A percentile compares a stretch with the other conserved stretches of the same genome.
Conservation (phyloP, 2,329 filamentous ascomycete species). For the Thelonectria discophora region DNA sequence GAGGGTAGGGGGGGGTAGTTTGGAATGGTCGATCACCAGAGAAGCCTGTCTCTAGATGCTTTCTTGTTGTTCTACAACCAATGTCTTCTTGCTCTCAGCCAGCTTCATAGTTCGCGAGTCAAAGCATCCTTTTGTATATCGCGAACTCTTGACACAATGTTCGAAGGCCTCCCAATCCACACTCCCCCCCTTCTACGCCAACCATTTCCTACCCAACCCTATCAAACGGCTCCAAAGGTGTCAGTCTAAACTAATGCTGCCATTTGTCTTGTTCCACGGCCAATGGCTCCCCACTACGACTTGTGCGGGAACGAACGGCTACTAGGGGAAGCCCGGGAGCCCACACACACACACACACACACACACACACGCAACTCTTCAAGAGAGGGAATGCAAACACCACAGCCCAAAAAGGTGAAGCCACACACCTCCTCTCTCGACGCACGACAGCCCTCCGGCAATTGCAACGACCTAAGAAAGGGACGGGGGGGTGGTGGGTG, state of each 20-base stretch:
- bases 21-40: slow-evolving; percentile 24
- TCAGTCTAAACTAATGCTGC: slow-evolving; percentile 27
- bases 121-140: slow-evolving; percentile 45
- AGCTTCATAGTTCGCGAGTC: slow-evolving; percentile 30
- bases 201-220: slow-evolving; percentile 24
- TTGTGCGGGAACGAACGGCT: slow-evolving; percentile 43
- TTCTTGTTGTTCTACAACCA: slow-evolving; percentile 10
- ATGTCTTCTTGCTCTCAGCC: slow-evolving; percentile 5
- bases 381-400: slow-evolving; percentile 20
- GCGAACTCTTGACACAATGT: slow-evolving; percentile 31
- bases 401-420: neutral
- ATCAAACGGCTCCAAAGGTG: slow-evolving; percentile 31
- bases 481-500: too few species aligned
- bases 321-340: slow-evolving; percentile 32
- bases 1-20: neutral
- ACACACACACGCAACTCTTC: too few species aligned
- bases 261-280: slow-evolving; percentile 26
- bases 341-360: slow-evolving; percentile 24
- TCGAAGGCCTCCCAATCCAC: slow-evolving; percentile 41
- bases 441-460: slow-evolving; percentile 24
- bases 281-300: slow-evolving; percentile 31
- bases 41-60: slow-evolving; percentile 42
- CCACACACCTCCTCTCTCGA: neutral
- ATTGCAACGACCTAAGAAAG: slow-evolving; percentile 11
- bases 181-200: slow-evolving; percentile 20